These are phyloP conservation scores for Antitrichia curtipendula DNA, from an alignment of 225 moss, liverwort and hornwort genomes.

Conservation along the genomic window DNA sequence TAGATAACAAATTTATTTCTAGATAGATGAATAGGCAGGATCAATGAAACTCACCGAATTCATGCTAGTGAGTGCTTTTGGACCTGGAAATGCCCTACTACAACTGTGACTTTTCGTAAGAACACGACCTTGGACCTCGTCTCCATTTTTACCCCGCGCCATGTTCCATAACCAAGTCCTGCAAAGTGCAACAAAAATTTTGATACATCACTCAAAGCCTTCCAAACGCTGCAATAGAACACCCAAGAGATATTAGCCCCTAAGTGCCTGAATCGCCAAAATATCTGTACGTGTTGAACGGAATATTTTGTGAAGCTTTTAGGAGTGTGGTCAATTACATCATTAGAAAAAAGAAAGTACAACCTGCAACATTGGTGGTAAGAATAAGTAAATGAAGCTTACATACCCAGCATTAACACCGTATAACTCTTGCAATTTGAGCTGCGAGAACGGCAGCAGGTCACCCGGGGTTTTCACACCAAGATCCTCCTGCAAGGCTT, in stretches of 20 bases:
- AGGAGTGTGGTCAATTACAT: not conserved
- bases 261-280: not conserved
- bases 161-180: conserved; percentile 90
- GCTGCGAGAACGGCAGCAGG: conserved; percentile 58
- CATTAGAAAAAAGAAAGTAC: not conserved
- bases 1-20: not conserved
- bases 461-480: conserved; percentile 63
- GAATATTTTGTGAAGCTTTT: not conserved
- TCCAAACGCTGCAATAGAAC: not conserved
- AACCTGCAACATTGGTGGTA: not conserved
- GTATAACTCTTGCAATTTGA: conserved; percentile 73
- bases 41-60: conserved; percentile 37
- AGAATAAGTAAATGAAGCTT: not conserved
- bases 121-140: conserved; percentile 66
- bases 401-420: conserved; percentile 75
- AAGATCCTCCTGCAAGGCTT: conserved; percentile 53
- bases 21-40: not conserved
- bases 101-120: conserved; percentile 86
- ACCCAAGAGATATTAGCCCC: not conserved
- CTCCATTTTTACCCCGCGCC: conserved; percentile 68
- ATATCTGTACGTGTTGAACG: not conserved
- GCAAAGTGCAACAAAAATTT: conserved; percentile 1
- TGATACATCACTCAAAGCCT: not conserved
- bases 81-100: conserved; percentile 83
- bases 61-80: conserved; percentile 57